These are phyloP conservation scores for Saturnispora halmiae DNA, from an alignment of 805 yeast genomes.

Conservation along the genomic window DNA sequence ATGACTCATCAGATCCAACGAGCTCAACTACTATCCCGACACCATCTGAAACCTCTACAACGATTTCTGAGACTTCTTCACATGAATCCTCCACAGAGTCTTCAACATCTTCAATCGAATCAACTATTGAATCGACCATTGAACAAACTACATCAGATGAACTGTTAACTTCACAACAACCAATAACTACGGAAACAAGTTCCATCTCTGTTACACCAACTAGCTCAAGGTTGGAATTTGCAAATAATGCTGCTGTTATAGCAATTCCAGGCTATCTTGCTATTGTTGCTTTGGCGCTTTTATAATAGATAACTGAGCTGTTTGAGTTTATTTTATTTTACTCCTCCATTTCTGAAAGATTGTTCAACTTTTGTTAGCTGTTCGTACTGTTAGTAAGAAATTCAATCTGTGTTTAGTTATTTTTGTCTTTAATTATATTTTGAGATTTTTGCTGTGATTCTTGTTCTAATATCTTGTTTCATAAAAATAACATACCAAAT, in stretches of 20 bases:
- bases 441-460: too few relatives aligned
- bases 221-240: not conserved
- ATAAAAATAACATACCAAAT: slow-evolving; percentile 3
- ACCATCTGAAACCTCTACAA: not conserved
- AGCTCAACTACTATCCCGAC: not conserved
- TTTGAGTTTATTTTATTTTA: not conserved
- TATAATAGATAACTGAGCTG: not conserved
- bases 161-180: not conserved
- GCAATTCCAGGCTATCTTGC: not conserved
- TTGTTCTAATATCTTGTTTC: too few relatives aligned
- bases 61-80: not conserved
- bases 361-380: slow-evolving; percentile 5
- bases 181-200: not conserved
- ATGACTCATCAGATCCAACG: too few relatives aligned
- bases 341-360: not conserved
- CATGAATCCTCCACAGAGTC: not conserved
- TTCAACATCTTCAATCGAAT: not conserved
- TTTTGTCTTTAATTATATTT: too few relatives aligned
- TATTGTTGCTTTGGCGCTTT: not conserved
- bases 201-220: not conserved
- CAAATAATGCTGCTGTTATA: not conserved
- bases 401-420: not conserved
- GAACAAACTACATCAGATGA: not conserved
- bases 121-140: not conserved
- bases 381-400: not conserved